phyloP scores from a whole-genome alignment of 1,139 yeast genomes.

The Debaryomyces subglobosus region DNA sequence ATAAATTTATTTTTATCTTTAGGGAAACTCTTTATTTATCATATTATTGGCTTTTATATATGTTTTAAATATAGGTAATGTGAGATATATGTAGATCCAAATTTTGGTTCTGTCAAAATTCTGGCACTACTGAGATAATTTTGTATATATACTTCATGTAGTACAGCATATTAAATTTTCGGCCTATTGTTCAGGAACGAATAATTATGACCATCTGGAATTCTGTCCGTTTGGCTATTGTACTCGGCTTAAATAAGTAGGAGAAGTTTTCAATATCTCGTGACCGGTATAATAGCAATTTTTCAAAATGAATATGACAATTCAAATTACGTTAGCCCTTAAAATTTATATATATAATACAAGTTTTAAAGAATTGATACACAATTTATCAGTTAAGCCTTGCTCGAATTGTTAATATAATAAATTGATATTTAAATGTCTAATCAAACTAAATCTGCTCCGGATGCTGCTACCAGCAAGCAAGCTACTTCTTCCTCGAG shows the following conservation, averaged over 20 bases:
- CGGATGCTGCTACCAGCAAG: conserved; percentile 3
- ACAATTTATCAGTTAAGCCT: background rate
- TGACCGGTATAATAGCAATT: conserved; percentile 6
- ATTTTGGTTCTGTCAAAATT: background rate
- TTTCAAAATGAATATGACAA: background rate
- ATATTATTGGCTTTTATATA: conserved; percentile 4
- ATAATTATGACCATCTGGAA: conserved; percentile 4
- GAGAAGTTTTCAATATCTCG: conserved; percentile 6
- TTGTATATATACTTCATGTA: background rate
- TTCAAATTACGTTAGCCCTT: conserved; percentile 4
- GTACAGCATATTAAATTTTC: background rate
- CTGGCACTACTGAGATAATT: background rate
- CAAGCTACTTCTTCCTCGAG: conserved; percentile 1
- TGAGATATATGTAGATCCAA: background rate
- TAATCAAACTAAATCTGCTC: conserved; percentile 1
- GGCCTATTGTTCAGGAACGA: background rate
- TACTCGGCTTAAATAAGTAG: conserved; percentile 6
- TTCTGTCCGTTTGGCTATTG: background rate
- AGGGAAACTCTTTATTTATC: conserved; percentile 1
- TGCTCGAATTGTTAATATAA: background rate
- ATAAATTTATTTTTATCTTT: background rate
- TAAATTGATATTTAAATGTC: conserved; percentile 5
- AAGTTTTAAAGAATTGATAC: background rate
- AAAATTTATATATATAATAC: background rate
- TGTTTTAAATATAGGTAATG: conserved; percentile 7